Evolutionary conservation across 306 rosid species (phyloP), one percentile per base, ranked within the genome.

Genomic region (Elaeagnus macrophylla): DNA sequence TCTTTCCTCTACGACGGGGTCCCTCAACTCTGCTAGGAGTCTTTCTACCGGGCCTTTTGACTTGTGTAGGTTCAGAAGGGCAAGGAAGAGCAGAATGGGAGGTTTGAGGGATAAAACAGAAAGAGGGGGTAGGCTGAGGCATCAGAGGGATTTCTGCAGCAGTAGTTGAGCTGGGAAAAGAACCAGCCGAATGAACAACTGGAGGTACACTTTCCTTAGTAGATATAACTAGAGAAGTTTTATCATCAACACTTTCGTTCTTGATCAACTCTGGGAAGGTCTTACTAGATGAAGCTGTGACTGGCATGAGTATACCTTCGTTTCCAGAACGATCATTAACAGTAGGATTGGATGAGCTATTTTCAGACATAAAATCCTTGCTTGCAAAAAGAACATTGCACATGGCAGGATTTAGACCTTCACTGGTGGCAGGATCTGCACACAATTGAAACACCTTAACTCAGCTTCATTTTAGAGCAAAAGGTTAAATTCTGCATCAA

Each of bases 1-100:
- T 93, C 74, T 52, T 93, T 16, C 94, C 96, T 77, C 96, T 80
- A 52, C 94, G 96, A 45, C 83, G 79, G 53, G 94, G 84, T 45
- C 83, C 72, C 68, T 88, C 94, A n/a, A 56, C 72, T 75, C 88
- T 79, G 67, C 53, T 79, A 52, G 72, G 77, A 75, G 86, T 18
- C 76, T 81, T 93, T 66, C 96, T 94, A 70, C 89, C 94, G 64
- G 69, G 87, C 68, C 89, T 75, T 83, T 71, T 84, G 54, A 67
- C 73, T 43, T 83, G 81, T 44, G 69, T 37, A 49, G 77, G 44
- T 75, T 81, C 93, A 38, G 71, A 53, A n/a, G 81, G 66, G 64
- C 72, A 57, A 55, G 83, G 72, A 59, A 66, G 42, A 48, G 67
- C 49, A 54, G 77, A 51, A 51, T 75, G 89, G 72, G 77, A 65